Conservation (phyloP, 805 yeast species). For the Starmerella powellii region DNA sequence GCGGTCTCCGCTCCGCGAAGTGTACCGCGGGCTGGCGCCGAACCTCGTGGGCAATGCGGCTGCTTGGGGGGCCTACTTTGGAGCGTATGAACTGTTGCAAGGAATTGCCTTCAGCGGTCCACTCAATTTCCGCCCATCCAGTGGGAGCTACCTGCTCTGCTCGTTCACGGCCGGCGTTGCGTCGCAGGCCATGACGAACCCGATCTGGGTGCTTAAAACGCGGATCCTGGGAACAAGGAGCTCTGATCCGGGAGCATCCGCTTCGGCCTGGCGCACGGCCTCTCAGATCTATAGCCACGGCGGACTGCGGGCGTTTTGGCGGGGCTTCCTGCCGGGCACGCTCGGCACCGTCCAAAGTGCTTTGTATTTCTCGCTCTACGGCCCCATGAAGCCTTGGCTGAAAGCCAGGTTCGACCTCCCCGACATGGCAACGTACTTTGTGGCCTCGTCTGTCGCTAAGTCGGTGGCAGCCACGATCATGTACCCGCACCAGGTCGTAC, state of each 20-base stretch:
- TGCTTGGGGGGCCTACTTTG: conserved; percentile 85
- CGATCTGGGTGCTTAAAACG: conserved; percentile 92
- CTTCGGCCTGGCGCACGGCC: conserved; percentile 46
- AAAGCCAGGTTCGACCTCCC: conserved; percentile 1
- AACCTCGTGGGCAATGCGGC: conserved; percentile 71
- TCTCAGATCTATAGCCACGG: conserved; percentile 38
- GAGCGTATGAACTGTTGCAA: conserved; percentile 42
- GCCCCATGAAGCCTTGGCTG: conserved; percentile 44
- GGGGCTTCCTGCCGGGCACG: conserved; percentile 61
- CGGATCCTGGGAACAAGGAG: conserved; percentile 51
- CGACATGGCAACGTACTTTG: conserved; percentile 38
- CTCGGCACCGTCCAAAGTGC: conserved; percentile 84
- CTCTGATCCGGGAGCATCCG: conserved; percentile 39
- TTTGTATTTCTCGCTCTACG: conserved; percentile 75
- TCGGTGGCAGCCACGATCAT: conserved; percentile 51
- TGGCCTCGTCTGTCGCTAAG: conserved; percentile 58
- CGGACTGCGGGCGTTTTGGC: conserved; percentile 55
- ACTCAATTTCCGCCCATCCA: not conserved
- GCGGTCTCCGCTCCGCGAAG: conserved; percentile 22
- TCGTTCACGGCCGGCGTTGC: conserved; percentile 62
- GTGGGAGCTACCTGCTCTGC: conserved; percentile 32
- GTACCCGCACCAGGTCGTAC: conserved; percentile 76
- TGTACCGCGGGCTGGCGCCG: conserved; percentile 68
- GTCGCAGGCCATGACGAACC: conserved; percentile 73
- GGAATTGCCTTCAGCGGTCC: conserved; percentile 11